A percentile compares a stretch with the other conserved stretches of the same genome.
Evolutionary conservation across 1,284 basidiomycete genomes (phyloP).

Genomic region (Trichosporon sp.): DNA sequence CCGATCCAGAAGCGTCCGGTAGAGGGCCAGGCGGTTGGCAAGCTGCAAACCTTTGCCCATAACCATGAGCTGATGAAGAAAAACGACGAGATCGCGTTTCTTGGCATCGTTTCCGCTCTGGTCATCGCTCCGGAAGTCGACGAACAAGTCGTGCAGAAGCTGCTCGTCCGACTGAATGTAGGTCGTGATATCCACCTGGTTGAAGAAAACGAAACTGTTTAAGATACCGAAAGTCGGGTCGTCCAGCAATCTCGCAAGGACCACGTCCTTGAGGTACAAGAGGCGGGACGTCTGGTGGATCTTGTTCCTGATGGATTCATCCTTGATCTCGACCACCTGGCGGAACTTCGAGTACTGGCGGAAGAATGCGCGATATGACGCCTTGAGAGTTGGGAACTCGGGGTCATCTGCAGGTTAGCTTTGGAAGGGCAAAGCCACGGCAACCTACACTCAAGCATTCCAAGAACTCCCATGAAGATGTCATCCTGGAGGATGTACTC

Average conservation of each 20-base stretch:
- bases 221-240: slow-evolving; percentile 96
- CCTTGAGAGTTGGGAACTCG: slow-evolving; percentile 91
- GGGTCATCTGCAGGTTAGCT: slow-evolving; percentile 71
- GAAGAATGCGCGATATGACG: slow-evolving; percentile 91
- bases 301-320: slow-evolving; percentile 69
- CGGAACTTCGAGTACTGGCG: slow-evolving; percentile 74
- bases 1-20: slow-evolving; percentile 80
- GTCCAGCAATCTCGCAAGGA: slow-evolving; percentile 87
- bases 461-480: slow-evolving; percentile 84
- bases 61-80: slow-evolving; percentile 86
- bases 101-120: slow-evolving; percentile 18
- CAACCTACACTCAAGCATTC: slow-evolving; percentile 90
- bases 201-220: slow-evolving; percentile 96
- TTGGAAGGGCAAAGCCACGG: not conserved
- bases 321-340: slow-evolving; percentile 75
- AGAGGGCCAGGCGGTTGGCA: slow-evolving; percentile 77
- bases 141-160: slow-evolving; percentile 74
- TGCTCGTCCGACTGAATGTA: slow-evolving; percentile 74
- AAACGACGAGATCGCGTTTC: slow-evolving; percentile 65
- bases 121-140: slow-evolving; percentile 64
- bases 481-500: slow-evolving; percentile 94
- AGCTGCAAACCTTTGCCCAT: slow-evolving; percentile 98
- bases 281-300: slow-evolving; percentile 95
- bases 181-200: slow-evolving; percentile 95
- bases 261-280: slow-evolving; percentile 95